Evolutionary conservation across 1,284 basidiomycete genomes (phyloP), one percentile per base, ranked within the genome.

Genomic region (Marasmius sp.): DNA sequence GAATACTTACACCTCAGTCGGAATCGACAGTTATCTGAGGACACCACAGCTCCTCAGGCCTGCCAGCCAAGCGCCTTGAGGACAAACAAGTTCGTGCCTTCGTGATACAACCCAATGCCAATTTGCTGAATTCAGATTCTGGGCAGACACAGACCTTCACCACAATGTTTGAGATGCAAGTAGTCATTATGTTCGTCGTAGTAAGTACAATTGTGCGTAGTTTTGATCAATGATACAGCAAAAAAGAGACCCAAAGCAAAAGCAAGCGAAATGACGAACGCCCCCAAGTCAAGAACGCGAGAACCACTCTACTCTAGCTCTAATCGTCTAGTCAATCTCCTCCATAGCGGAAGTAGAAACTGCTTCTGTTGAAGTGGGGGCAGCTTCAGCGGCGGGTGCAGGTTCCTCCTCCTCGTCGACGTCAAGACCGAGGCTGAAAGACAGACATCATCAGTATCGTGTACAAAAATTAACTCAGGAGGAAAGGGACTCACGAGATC

Each of bases 321-420:
- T 8, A 8, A 20, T 55, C 78, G 72, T 27, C 27, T 88, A 93
- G 73, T 93, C 91, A 67, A 92, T 93, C 81, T 92, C 90, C 80
- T 92, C 91, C 91, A 93, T 92, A 61, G 90, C 90, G 18, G 90
- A 92, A 41, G 87, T 82, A 56, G 88, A 79, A 12, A 84, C 83
- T 38, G 74, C 81, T 72, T 88, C 89, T 56, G 77, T 69, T 61
- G 82, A 75, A 27, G 82, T 77, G 12, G 84, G 77, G 1, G 78
- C 77, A 48, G 76, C 72, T 11, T 69, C 74, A 11, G 71, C 70
- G 33, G 76, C 77, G 34, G 75, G 69, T 33, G 73, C 69, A 48
- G 75, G 69, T 27, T 27, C 27, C 27, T 87, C 86, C 45, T 89
- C 89, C 59, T 93, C 92, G 57, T 92, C 91, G 59, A 93, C 91